Conservation (phyloP, 2,329 filamentous ascomycete genomes). For the Fusarium ambrosium region DNA sequence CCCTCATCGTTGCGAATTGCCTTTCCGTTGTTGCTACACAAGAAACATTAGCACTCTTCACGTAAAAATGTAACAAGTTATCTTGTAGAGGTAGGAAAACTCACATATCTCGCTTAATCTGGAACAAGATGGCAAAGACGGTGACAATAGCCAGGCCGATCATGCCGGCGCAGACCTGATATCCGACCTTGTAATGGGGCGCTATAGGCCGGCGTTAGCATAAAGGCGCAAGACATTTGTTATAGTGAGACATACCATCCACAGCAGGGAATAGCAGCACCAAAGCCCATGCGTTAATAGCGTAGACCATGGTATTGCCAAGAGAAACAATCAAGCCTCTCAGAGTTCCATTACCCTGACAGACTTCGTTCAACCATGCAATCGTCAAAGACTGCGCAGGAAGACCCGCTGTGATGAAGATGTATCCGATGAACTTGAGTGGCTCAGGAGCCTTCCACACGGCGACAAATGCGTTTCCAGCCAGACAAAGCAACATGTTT, state of each 20-base stretch:
- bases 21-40: constrained; percentile 7
- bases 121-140: constrained; percentile 14
- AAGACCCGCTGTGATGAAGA: constrained; percentile 22
- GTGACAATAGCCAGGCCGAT: constrained; percentile 18
- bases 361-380: constrained; percentile 27
- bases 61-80: not conserved
- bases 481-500: constrained; percentile 25
- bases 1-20: constrained; percentile 18
- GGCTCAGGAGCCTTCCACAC: constrained; percentile 19
- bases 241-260: constrained; percentile 3
- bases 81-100: not conserved
- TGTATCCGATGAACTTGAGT: constrained; percentile 29
- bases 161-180: constrained; percentile 20
- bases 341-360: constrained; percentile 21
- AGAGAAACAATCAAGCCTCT: constrained; percentile 24
- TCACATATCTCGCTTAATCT: constrained; percentile 19
- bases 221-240: too few species aligned
- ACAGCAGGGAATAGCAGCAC: constrained; percentile 23
- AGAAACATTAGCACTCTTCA: not conserved
- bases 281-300: constrained; percentile 26
- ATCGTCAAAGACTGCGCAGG: constrained; percentile 24
- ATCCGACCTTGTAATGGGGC: constrained; percentile 23
- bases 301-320: constrained; percentile 25
- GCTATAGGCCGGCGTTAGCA: not conserved
- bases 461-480: constrained; percentile 18